Conservation (phyloP, 345 rosid species). For the Alliaria petiolata region DNA sequence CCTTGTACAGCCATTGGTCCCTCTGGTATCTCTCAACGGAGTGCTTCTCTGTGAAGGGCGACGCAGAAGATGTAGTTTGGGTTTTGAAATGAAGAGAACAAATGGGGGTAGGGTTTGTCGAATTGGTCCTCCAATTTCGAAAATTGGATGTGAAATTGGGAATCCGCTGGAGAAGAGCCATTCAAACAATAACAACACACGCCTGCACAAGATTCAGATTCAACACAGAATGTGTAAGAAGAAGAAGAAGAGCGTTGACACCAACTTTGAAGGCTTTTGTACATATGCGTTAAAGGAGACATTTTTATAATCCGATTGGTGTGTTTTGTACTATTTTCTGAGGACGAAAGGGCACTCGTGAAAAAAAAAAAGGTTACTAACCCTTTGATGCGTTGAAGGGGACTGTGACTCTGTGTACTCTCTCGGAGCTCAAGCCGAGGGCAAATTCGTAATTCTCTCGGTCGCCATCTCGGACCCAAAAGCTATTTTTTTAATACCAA, state of each 20-base stretch:
- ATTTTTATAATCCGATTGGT: not conserved
- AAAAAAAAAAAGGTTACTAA: constrained; percentile 8
- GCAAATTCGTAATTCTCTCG: not conserved
- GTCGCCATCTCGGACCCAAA: not conserved
- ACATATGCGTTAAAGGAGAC: not conserved
- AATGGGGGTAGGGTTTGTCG: constrained; percentile 8
- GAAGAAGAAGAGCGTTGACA: constrained; percentile 17
- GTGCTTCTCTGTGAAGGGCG: constrained; percentile 74
- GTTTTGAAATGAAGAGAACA: constrained; percentile 36
- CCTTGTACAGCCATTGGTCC: constrained; percentile 61
- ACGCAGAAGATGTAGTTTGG: constrained; percentile 31
- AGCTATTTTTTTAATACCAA: too few relatives aligned
- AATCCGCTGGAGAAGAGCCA: constrained; percentile 35
- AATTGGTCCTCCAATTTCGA: constrained; percentile 3
- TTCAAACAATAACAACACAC: not conserved
- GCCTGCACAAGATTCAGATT: constrained; percentile 1
- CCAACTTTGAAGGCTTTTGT: constrained; percentile 1
- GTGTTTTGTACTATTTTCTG: not conserved
- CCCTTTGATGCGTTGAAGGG: constrained; percentile 21
- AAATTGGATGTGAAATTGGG: constrained; percentile 9
- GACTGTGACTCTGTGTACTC: not conserved
- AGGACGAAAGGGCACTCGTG: constrained; percentile 15
- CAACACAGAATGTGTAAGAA: not conserved
- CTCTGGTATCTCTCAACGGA: constrained; percentile 58
- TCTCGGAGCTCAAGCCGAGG: not conserved